Conservation (phyloP, 495 filamentous ascomycete genomes). For the Oidiodendron maius region DNA sequence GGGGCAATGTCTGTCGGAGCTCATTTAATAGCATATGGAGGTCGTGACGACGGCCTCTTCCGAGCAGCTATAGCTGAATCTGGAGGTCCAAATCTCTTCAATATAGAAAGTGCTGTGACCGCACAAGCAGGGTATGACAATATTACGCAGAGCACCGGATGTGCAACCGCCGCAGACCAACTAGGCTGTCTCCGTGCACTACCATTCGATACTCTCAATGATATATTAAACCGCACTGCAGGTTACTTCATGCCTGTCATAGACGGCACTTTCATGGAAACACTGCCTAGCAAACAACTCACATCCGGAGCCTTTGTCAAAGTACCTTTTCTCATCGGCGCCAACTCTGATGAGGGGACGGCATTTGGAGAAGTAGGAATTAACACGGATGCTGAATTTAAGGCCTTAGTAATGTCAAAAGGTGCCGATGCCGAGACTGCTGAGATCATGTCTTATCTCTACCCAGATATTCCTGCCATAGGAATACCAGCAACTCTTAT, state of each 20-base stretch:
- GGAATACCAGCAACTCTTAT: slow-evolving; percentile 24
- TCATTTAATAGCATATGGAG: slow-evolving; percentile 46
- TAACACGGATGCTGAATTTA: slow-evolving; percentile 38
- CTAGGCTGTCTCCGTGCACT: slow-evolving; percentile 24
- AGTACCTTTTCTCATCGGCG: slow-evolving; percentile 48
- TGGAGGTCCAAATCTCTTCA: slow-evolving; percentile 31
- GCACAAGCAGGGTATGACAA: slow-evolving; percentile 36
- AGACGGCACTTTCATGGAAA: slow-evolving; percentile 37
- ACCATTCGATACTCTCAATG: slow-evolving; percentile 35
- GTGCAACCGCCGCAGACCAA: slow-evolving; percentile 35
- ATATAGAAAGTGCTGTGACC: slow-evolving; percentile 23
- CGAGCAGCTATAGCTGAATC: slow-evolving; percentile 40
- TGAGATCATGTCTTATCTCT: slow-evolving; percentile 19
- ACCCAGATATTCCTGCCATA: slow-evolving; percentile 27
- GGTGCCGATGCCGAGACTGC: slow-evolving; percentile 21
- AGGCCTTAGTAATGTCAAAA: slow-evolving; percentile 23
- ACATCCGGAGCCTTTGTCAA: slow-evolving; percentile 38
- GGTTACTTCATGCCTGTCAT: slow-evolving; percentile 30
- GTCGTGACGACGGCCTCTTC: slow-evolving; percentile 14
- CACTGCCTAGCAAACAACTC: slow-evolving; percentile 28
- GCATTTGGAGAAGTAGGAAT: slow-evolving; percentile 38
- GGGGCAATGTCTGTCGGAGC: slow-evolving; percentile 47
- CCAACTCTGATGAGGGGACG: slow-evolving; percentile 55
- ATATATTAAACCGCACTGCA: slow-evolving; percentile 41
- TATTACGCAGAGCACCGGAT: slow-evolving; percentile 34